phyloP scores from a whole-genome alignment of 2,329 filamentous ascomycete genomes.

The Ceratocystis harringtonii region DNA sequence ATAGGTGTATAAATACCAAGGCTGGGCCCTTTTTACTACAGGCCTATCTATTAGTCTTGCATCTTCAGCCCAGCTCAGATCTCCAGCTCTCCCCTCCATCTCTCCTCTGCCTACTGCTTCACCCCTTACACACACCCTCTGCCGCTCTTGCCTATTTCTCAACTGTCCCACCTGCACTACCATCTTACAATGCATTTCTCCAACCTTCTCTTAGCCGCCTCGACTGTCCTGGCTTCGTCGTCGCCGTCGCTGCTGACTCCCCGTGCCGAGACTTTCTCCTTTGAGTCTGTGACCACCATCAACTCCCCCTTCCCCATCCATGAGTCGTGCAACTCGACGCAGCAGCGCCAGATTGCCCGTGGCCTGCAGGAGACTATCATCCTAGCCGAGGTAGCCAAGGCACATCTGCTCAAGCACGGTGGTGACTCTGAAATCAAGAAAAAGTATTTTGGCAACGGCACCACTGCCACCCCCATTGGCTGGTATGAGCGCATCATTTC shows the following conservation, averaged over 20 bases:
- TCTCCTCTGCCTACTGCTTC: not conserved
- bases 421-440: conserved; percentile 42
- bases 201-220: conserved; percentile 3
- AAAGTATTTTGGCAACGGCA: conserved; percentile 51
- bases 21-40: not conserved
- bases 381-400: conserved; percentile 45
- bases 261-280: not conserved
- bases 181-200: conserved; percentile 1
- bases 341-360: conserved; percentile 38
- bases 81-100: not conserved
- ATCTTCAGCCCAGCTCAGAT: not conserved
- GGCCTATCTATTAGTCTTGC: not conserved
- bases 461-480: conserved; percentile 43
- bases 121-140: not conserved
- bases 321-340: conserved; percentile 48
- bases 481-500: conserved; percentile 46
- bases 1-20: conserved; percentile 1
- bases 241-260: not conserved
- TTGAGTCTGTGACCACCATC: not conserved
- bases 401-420: conserved; percentile 45
- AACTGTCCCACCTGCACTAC: not conserved
- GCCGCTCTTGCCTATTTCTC: not conserved
- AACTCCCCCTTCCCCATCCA: conserved; percentile 32
- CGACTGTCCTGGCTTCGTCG: not conserved
- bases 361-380: conserved; percentile 44